Conservation (phyloP, 2,329 filamentous ascomycete species). For the Sclerotiophoma versabilis region DNA sequence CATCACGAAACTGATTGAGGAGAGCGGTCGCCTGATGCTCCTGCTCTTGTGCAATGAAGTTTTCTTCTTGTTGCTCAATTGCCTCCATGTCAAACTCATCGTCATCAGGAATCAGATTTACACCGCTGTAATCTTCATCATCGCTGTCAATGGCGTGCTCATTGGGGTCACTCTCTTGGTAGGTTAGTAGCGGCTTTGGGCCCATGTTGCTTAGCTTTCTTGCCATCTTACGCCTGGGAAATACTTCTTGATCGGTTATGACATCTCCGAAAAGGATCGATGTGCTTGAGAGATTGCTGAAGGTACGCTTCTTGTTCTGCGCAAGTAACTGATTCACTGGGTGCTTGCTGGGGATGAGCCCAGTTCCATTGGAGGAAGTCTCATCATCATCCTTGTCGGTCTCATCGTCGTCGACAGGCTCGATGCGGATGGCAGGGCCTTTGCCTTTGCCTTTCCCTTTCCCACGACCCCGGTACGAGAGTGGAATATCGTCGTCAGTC, state of each 20-base stretch:
- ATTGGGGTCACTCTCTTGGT: slow-evolving; percentile 37
- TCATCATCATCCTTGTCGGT: slow-evolving; percentile 42
- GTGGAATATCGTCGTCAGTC: slow-evolving; percentile 41
- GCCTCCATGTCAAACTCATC: slow-evolving; percentile 81
- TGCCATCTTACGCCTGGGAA: slow-evolving; percentile 49
- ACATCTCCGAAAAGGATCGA: slow-evolving; percentile 48
- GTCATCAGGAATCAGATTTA: slow-evolving; percentile 77
- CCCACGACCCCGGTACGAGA: slow-evolving; percentile 44
- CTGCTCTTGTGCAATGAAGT: slow-evolving; percentile 66
- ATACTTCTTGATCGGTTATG: slow-evolving; percentile 38
- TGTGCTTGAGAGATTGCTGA: slow-evolving; percentile 49
- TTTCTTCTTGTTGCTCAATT: slow-evolving; percentile 79
- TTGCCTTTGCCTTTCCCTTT: slow-evolving; percentile 47
- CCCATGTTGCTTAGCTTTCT: slow-evolving; percentile 45
- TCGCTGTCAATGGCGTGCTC: slow-evolving; percentile 50
- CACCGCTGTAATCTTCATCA: slow-evolving; percentile 68
- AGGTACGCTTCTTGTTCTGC: slow-evolving; percentile 49
- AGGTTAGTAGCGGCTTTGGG: slow-evolving; percentile 46
- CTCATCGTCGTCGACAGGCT: slow-evolving; percentile 41
- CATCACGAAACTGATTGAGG: slow-evolving; percentile 42
- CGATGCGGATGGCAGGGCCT: slow-evolving; percentile 46
- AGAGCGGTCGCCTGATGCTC: slow-evolving; percentile 39
- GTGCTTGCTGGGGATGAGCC: slow-evolving; percentile 40
- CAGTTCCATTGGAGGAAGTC: slow-evolving; percentile 35
- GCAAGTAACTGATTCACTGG: slow-evolving; percentile 37